Evolutionary conservation across 106 monocot genomes (phyloP).

Genomic region (Allium cepa): DNA sequence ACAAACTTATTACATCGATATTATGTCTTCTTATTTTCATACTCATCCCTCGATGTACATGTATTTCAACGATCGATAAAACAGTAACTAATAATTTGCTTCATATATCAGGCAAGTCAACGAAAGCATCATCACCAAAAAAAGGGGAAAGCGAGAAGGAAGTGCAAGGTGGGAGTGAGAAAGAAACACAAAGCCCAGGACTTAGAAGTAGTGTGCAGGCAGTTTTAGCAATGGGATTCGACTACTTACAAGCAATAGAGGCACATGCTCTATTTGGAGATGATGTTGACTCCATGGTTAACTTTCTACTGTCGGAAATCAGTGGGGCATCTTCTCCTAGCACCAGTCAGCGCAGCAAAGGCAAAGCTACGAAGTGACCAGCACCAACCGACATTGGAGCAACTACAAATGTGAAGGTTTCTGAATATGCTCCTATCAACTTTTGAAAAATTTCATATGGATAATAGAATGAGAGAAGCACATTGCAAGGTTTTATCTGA

Average conservation of each 20-base stretch:
- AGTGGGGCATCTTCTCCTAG: conserved; percentile 29
- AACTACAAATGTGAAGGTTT: no score
- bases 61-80: background rate
- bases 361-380: conserved; percentile 81
- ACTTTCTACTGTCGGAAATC: conserved; percentile 77
- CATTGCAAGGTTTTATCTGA: no score
- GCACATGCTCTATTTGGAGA: conserved; percentile 92
- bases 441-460: no score
- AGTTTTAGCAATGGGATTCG: conserved; percentile 84
- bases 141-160: background rate
- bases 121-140: background rate
- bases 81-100: background rate
- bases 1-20: no score
- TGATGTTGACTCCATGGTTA: conserved; percentile 91
- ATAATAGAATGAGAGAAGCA: no score
- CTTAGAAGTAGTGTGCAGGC: conserved; percentile 53
- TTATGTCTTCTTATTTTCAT: no score
- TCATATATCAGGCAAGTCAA: conserved; percentile 20
- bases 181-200: conserved; percentile 23
- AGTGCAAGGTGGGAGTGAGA: conserved; percentile 15
- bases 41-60: no score
- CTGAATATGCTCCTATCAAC: no score
- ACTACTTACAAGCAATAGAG: conserved; percentile 87
- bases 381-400: no score
- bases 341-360: conserved; percentile 51